Conservation (phyloP, 257 asterid genomes). For the Plantago ovata region DNA sequence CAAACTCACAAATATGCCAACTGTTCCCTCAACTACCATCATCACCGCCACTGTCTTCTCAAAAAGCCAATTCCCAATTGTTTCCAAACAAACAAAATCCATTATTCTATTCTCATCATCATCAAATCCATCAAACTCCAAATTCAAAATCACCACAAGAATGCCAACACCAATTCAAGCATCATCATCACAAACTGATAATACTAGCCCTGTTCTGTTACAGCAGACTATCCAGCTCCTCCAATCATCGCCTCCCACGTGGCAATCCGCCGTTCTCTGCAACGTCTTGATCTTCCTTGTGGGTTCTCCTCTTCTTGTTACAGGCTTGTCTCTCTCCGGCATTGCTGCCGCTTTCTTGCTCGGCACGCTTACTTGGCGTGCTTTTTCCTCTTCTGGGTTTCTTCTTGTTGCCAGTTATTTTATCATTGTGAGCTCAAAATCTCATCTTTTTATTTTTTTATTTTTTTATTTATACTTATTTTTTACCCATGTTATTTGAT, state of each 20-base stretch:
- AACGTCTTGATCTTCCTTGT: slow-evolving; percentile 51
- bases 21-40: not conserved
- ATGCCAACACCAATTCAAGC: slow-evolving; percentile 38
- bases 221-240: slow-evolving; percentile 51
- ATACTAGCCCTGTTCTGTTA: slow-evolving; percentile 43
- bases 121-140: slow-evolving; percentile 21
- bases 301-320: slow-evolving; percentile 68
- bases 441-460: not conserved
- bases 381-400: slow-evolving; percentile 72
- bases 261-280: slow-evolving; percentile 71
- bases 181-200: slow-evolving; percentile 37
- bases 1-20: too few relatives aligned
- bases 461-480: not conserved
- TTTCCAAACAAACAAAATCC: slow-evolving; percentile 16
- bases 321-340: slow-evolving; percentile 85
- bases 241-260: slow-evolving; percentile 72
- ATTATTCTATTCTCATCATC: slow-evolving; percentile 14
- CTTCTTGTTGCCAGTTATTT: slow-evolving; percentile 83
- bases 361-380: slow-evolving; percentile 94
- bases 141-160: slow-evolving; percentile 19
- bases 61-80: slow-evolving; percentile 15
- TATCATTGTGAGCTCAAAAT: slow-evolving; percentile 56
- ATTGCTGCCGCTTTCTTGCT: slow-evolving; percentile 81
- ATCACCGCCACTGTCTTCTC: slow-evolving; percentile 21
- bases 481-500: not conserved